Percentiles rank a stretch among this genome's conserved stretches.
These are phyloP conservation scores for Phytophthora constricta DNA, from an alignment of 352 stramenopile genomes.

Conservation along the genomic window DNA sequence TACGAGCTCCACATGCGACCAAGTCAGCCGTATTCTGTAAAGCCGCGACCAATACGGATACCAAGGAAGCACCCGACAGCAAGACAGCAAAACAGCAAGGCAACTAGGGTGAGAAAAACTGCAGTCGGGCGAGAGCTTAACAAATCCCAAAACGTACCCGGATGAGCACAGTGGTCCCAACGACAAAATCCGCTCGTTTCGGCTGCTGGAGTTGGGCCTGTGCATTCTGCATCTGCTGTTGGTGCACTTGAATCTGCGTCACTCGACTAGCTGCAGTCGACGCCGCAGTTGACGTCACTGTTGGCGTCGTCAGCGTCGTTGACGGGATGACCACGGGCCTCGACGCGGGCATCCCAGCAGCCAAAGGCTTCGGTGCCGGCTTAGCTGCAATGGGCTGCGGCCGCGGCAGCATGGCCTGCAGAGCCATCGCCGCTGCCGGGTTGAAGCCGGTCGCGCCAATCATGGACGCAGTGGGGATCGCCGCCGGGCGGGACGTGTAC, in stretches of 20 bases:
- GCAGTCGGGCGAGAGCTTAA: too few species aligned
- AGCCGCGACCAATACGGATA: too few species aligned
- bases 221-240: conserved; percentile 44
- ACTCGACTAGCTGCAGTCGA: conserved; percentile 27
- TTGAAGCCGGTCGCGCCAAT: conserved; percentile 41
- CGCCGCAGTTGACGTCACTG: conserved; percentile 22
- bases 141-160: conserved; percentile 43
- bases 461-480: conserved; percentile 16
- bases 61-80: neutral
- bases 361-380: conserved; percentile 31
- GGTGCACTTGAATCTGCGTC: conserved; percentile 38
- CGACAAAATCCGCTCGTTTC: conserved; percentile 67
- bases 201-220: conserved; percentile 31
- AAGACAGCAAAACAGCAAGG: neutral
- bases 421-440: conserved; percentile 35
- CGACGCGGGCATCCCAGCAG: conserved; percentile 20
- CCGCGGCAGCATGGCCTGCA: conserved; percentile 42
- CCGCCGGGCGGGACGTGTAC: conserved; percentile 32
- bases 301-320: conserved; percentile 26
- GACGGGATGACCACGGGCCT: conserved; percentile 35
- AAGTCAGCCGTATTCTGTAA: conserved; percentile 73
- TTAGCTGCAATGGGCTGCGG: conserved; percentile 39
- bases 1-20: conserved; percentile 74
- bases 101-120: neutral
- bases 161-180: conserved; percentile 74